phyloP scores from a whole-genome alignment of 2,329 filamentous ascomycete genomes.

The Aurifilum marmelostoma region DNA sequence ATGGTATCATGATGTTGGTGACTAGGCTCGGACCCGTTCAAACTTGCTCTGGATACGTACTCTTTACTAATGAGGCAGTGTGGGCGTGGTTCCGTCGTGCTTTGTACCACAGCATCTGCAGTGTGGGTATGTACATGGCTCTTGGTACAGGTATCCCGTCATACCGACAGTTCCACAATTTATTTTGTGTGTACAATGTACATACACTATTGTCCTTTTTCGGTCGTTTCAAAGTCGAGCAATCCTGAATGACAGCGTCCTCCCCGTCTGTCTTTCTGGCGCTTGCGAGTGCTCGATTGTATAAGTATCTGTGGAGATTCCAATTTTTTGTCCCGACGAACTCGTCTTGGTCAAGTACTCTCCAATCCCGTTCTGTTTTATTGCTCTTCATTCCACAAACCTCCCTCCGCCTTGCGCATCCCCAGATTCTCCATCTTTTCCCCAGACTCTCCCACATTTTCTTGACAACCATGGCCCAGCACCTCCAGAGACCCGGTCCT shows the following conservation, averaged over 20 bases:
- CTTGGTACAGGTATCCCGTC: background rate
- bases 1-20: constrained; percentile 23
- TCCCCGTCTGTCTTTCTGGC: constrained; percentile 5
- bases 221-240: constrained; percentile 7
- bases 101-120: constrained; percentile 4
- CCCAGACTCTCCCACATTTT: constrained; percentile 14
- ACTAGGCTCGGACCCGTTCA: constrained; percentile 10
- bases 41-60: constrained; percentile 10
- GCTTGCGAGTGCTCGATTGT: constrained; percentile 12
- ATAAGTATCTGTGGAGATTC: constrained; percentile 26
- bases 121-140: constrained; percentile 2
- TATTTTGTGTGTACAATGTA: constrained; percentile 15
- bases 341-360: background rate
- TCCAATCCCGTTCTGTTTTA: constrained; percentile 3
- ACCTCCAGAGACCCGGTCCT: constrained; percentile 35
- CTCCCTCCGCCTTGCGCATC: background rate
- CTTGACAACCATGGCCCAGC: constrained; percentile 28
- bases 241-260: constrained; percentile 12
- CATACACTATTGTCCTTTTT: constrained; percentile 12
- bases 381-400: background rate
- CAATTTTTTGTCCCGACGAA: constrained; percentile 12
- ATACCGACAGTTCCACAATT: constrained; percentile 23
- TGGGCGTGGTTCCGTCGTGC: background rate
- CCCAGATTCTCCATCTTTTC: constrained; percentile 14
- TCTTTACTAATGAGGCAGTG: constrained; percentile 5